phyloP scores from a whole-genome alignment of 352 stramenopile species.

The Phytophthora boehmeriae region DNA sequence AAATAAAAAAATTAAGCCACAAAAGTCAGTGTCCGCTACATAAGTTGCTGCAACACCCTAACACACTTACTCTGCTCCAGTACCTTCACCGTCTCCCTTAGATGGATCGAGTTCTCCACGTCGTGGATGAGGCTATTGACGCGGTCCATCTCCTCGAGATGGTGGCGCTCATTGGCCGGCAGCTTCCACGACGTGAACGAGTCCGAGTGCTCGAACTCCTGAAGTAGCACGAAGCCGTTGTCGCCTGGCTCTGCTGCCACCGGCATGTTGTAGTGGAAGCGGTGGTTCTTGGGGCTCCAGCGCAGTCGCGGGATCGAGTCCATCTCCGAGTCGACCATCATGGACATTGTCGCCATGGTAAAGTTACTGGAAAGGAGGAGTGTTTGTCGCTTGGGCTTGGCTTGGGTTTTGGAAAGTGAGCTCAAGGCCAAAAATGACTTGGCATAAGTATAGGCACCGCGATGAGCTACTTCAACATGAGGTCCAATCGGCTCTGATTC shows the following conservation, averaged over 20 bases:
- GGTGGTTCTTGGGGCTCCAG: conserved; percentile 74
- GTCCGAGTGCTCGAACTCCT: conserved; percentile 69
- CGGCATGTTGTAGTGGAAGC: conserved; percentile 80
- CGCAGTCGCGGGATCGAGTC: conserved; percentile 73
- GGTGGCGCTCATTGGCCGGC: conserved; percentile 56
- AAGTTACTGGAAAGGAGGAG: conserved; percentile 1
- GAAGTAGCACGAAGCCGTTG: conserved; percentile 71
- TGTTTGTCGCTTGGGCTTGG: conserved; percentile 22
- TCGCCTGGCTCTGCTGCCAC: conserved; percentile 62
- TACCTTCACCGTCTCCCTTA: conserved; percentile 62
- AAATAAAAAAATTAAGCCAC: neutral
- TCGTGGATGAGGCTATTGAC: conserved; percentile 76
- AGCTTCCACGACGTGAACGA: conserved; percentile 46
- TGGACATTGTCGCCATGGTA: conserved; percentile 55
- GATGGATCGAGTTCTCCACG: conserved; percentile 69
- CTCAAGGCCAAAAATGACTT: neutral
- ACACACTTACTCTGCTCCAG: conserved; percentile 53
- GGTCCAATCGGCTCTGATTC: neutral
- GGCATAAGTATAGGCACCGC: neutral
- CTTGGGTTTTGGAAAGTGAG: conserved; percentile 33
- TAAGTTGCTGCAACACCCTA: neutral
- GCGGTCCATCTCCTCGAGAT: conserved; percentile 77
- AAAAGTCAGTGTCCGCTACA: neutral
- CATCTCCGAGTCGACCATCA: conserved; percentile 49
- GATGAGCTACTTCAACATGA: neutral